Evolutionary conservation across 768 basidiomycete species (phyloP).

Genomic region (Chalciporus piperatus): DNA sequence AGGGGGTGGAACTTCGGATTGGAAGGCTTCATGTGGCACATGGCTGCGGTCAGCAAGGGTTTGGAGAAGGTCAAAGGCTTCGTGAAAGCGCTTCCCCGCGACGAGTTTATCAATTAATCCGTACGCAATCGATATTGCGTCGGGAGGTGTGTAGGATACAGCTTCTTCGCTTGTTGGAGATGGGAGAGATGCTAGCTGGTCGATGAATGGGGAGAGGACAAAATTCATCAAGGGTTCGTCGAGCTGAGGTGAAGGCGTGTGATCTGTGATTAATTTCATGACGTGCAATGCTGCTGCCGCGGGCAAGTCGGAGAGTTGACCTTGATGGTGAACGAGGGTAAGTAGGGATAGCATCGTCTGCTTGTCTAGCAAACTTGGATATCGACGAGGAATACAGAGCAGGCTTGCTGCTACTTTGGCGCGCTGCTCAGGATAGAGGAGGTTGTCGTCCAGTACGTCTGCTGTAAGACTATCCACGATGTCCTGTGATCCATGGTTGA

Average conservation of each 20-base stretch:
- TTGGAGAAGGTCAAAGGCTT: constrained; percentile 48
- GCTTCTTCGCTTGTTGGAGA: constrained; percentile 28
- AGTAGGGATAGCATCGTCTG: constrained; percentile 23
- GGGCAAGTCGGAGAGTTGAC: constrained; percentile 11
- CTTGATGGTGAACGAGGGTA: constrained; percentile 14
- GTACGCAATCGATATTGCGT: constrained; percentile 40
- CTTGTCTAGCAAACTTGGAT: constrained; percentile 20
- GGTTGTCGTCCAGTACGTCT: constrained; percentile 37
- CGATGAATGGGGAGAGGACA: constrained; percentile 32
- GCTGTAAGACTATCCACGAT: constrained; percentile 39
- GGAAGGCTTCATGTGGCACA: constrained; percentile 48
- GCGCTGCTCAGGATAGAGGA: constrained; percentile 19
- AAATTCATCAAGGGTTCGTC: constrained; percentile 25
- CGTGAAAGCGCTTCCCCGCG: constrained; percentile 27
- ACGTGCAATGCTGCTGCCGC: constrained; percentile 14
- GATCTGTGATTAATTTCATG: constrained; percentile 23
- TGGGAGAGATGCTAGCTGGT: constrained; percentile 21
- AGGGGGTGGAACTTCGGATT: constrained; percentile 32
- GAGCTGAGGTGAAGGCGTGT: constrained; percentile 7
- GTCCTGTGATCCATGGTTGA: constrained; percentile 27
- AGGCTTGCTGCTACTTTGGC: constrained; percentile 26
- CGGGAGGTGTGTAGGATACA: constrained; percentile 40
- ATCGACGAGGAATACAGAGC: constrained; percentile 21
- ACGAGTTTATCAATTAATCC: constrained; percentile 43
- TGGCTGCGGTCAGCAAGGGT: constrained; percentile 42